Evolutionary conservation across 2,329 filamentous ascomycete genomes (phyloP).

Genomic region (Aspergillus novoparasiticus): DNA sequence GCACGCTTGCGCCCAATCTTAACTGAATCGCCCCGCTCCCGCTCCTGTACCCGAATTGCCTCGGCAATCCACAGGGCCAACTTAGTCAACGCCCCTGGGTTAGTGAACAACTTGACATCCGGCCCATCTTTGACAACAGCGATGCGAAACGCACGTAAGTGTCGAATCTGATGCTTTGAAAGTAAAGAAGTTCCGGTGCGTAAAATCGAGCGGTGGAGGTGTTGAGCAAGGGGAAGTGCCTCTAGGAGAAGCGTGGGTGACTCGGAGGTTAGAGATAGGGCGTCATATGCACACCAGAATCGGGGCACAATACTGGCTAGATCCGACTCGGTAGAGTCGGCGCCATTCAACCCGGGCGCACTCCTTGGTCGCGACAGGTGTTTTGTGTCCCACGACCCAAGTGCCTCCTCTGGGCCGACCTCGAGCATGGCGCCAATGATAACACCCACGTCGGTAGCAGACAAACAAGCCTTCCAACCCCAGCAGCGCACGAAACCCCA

Average conservation of each 20-base stretch:
- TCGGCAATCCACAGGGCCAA: constrained; percentile 93
- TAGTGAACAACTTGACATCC: constrained; percentile 86
- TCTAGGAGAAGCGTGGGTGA: constrained; percentile 64
- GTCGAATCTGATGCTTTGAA: constrained; percentile 90
- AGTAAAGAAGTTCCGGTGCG: constrained; percentile 89
- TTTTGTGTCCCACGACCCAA: constrained; percentile 36
- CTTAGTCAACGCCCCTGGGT: constrained; percentile 90
- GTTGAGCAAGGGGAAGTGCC: constrained; percentile 79
- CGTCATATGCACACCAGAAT: constrained; percentile 63
- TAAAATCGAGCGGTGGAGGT: constrained; percentile 88
- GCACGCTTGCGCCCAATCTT: constrained; percentile 43
- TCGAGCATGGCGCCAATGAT: constrained; percentile 90
- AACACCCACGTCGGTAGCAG: constrained; percentile 90
- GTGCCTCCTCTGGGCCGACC: constrained; percentile 62
- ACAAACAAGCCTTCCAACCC: constrained; percentile 95
- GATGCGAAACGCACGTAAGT: constrained; percentile 90
- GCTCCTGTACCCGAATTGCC: constrained; percentile 86
- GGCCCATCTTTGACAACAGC: constrained; percentile 94
- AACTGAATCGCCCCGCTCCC: constrained; percentile 73
- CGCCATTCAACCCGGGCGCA: constrained; percentile 22
- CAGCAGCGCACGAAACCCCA: constrained; percentile 98
- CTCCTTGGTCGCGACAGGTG: constrained; percentile 26
- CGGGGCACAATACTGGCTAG: constrained; percentile 44
- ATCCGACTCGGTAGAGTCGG: constrained; percentile 26
- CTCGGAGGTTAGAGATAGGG: constrained; percentile 51